A percentile compares a stretch with the other conserved stretches of the same genome.
These are phyloP conservation scores for Pichia californica DNA, from an alignment of 805 yeast species.

Conservation along the genomic window DNA sequence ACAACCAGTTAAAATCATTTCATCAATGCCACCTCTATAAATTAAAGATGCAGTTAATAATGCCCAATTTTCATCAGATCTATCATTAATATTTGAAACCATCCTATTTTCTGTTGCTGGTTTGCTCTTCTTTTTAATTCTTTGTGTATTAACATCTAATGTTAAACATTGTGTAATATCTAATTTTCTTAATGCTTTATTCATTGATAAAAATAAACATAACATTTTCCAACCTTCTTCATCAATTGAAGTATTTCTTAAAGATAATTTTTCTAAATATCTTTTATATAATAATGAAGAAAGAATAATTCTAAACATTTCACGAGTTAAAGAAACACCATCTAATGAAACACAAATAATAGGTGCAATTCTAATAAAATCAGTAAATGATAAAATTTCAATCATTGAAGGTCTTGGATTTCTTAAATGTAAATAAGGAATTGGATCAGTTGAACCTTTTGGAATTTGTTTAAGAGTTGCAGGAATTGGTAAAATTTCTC, in stretches of 20 bases:
- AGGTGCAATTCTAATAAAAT: constrained; percentile 82
- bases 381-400: constrained; percentile 83
- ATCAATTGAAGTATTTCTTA: constrained; percentile 73
- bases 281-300: constrained; percentile 62
- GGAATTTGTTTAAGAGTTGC: constrained; percentile 80
- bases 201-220: constrained; percentile 67
- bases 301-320: constrained; percentile 71
- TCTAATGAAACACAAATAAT: constrained; percentile 70
- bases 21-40: constrained; percentile 71
- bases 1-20: constrained; percentile 73
- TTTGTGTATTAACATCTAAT: constrained; percentile 38
- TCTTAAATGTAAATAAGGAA: constrained; percentile 62
- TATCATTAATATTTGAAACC: constrained; percentile 43
- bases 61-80: constrained; percentile 81
- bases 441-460: constrained; percentile 68
- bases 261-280: constrained; percentile 62
- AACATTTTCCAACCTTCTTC: constrained; percentile 70
- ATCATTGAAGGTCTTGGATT: constrained; percentile 89
- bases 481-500: constrained; percentile 89
- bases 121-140: constrained; percentile 26
- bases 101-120: constrained; percentile 27
- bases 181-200: constrained; percentile 48
- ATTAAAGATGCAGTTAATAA: constrained; percentile 63
- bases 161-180: constrained; percentile 69
- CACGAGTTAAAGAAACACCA: constrained; percentile 66